A percentile compares a stretch with the other conserved stretches of the same genome.
Evolutionary conservation across 2,329 filamentous ascomycete species (phyloP).

Genomic region (Scleromitrula shiraiana): DNA sequence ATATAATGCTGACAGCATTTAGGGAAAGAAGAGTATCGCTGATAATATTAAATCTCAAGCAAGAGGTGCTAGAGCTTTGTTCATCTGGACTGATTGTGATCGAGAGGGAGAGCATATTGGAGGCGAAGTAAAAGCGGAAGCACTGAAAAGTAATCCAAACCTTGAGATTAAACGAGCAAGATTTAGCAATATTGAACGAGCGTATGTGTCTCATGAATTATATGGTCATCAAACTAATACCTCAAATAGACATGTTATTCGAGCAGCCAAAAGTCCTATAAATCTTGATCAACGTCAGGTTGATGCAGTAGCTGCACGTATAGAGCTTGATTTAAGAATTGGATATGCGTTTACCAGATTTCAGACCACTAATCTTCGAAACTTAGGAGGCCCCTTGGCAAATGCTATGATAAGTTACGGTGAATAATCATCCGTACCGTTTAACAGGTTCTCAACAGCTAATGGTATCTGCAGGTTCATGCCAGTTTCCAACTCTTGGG

Average conservation of each 20-base stretch:
- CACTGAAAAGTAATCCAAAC: slow-evolving; percentile 60
- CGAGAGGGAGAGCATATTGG: slow-evolving; percentile 96
- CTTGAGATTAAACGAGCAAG: slow-evolving; percentile 78
- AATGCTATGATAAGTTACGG: slow-evolving; percentile 67
- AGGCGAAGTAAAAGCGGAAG: slow-evolving; percentile 77
- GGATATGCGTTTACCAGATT: slow-evolving; percentile 89
- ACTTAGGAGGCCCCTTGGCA: slow-evolving; percentile 56
- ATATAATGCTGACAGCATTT: background rate
- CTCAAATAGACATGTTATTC: slow-evolving; percentile 65
- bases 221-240: too few species aligned
- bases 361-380: slow-evolving; percentile 69
- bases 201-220: slow-evolving; percentile 42
- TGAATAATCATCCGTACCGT: slow-evolving; percentile 31
- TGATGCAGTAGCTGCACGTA: slow-evolving; percentile 78
- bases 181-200: slow-evolving; percentile 94
- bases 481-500: slow-evolving; percentile 92
- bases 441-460: background rate
- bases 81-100: slow-evolving; percentile 99
- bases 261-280: slow-evolving; percentile 69
- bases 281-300: slow-evolving; percentile 79
- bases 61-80: slow-evolving; percentile 61
- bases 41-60: slow-evolving; percentile 80
- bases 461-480: slow-evolving; percentile 51
- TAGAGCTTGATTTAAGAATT: slow-evolving; percentile 87
- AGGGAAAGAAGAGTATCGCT: slow-evolving; percentile 76